Conservation (phyloP, 345 rosid species). For the Abelmoschus esculentus region DNA sequence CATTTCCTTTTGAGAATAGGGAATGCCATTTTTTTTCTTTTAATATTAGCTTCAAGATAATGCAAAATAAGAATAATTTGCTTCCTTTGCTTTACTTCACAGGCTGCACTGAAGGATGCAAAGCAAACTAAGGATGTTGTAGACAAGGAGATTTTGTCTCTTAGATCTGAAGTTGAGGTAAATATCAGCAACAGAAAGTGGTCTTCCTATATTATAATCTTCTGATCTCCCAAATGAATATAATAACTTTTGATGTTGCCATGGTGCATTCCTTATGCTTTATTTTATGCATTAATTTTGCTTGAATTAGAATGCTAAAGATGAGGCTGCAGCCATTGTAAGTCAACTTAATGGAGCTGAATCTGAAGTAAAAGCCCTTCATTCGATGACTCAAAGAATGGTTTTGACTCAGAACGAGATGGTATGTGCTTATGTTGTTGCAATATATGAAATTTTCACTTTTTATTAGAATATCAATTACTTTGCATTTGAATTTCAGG, state of each 20-base stretch:
- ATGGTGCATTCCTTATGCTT: slow-evolving; percentile 2
- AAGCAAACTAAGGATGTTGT: slow-evolving; percentile 54
- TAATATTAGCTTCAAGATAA: background rate
- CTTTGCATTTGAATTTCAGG: slow-evolving; percentile 47
- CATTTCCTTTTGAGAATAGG: background rate
- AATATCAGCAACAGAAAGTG: background rate
- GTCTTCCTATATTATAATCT: background rate
- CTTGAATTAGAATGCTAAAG: slow-evolving; percentile 56
- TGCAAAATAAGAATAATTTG: background rate
- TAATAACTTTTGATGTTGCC: background rate
- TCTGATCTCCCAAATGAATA: background rate
- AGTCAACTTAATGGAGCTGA: slow-evolving; percentile 72
- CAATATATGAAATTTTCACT: background rate
- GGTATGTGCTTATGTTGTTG: slow-evolving; percentile 45
- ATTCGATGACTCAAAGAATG: slow-evolving; percentile 95
- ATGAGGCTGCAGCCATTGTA: slow-evolving; percentile 42
- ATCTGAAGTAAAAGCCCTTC: slow-evolving; percentile 71
- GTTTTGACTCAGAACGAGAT: slow-evolving; percentile 92
- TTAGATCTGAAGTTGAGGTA: slow-evolving; percentile 79
- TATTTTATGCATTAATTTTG: slow-evolving; percentile 1
- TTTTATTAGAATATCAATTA: slow-evolving; percentile 8
- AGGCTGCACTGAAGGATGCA: slow-evolving; percentile 90
- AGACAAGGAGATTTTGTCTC: slow-evolving; percentile 54
- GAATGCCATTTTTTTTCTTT: background rate
- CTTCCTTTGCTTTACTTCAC: slow-evolving; percentile 15